Evolutionary conservation across 2,329 filamentous ascomycete species (phyloP).

Genomic region (Talaromyces funiculosus): DNA sequence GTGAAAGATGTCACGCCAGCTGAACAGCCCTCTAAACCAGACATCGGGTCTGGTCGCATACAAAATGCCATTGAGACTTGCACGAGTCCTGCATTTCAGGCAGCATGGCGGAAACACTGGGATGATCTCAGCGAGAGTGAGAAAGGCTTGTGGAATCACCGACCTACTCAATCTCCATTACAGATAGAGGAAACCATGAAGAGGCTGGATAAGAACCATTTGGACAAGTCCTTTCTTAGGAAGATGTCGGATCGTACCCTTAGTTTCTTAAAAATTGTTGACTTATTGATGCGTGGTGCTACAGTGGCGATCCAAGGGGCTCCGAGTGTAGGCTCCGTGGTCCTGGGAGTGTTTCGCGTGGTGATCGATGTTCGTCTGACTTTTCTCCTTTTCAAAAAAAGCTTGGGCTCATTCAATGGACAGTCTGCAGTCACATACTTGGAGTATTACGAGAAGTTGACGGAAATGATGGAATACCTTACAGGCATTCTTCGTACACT

Average conservation of each 20-base stretch:
- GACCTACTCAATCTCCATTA: background rate
- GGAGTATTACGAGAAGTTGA: constrained; percentile 14
- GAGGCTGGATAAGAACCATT: background rate
- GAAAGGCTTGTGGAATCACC: constrained; percentile 7
- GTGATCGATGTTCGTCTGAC: background rate
- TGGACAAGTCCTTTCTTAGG: background rate
- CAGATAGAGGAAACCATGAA: constrained; percentile 3
- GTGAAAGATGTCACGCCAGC: background rate
- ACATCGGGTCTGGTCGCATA: background rate
- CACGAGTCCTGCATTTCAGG: constrained; percentile 14
- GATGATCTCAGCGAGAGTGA: constrained; percentile 8
- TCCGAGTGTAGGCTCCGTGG: constrained; percentile 6
- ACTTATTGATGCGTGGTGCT: constrained; percentile 7
- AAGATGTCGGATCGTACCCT: background rate
- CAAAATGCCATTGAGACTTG: background rate
- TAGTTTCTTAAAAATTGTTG: background rate
- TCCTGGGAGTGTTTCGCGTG: constrained; percentile 4
- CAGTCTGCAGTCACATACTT: constrained; percentile 12
- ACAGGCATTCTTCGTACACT: background rate
- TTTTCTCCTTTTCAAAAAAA: background rate
- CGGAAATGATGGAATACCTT: constrained; percentile 13
- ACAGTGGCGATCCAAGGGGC: background rate
- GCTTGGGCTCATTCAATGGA: background rate
- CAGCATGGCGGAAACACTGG: constrained; percentile 14
- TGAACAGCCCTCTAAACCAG: background rate